Base-by-base conservation (phyloP, 805 yeast genomes). In the Candida wancherniae region DNA sequence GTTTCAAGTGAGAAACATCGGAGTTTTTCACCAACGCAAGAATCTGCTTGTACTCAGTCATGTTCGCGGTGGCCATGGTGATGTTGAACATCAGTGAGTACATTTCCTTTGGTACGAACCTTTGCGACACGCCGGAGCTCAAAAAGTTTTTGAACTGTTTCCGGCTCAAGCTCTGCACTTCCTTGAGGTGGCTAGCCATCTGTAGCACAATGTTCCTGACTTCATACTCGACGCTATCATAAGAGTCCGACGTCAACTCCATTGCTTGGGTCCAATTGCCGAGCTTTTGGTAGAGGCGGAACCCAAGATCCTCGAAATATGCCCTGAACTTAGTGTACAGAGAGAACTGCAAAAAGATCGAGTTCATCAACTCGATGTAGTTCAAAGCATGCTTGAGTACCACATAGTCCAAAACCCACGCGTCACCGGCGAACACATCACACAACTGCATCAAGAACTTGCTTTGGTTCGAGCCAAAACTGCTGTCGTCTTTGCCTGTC, bases 11-110 rank as follows among this genome's bases (percentile, higher is more conserved):
- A 4, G 75, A 67, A 3, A 64, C 63, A 25, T 67, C 61, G 5
- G 78, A 63, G 34, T 67, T 66, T 39, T 75, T 75, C 9, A 69
- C 71, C 12, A 79, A 50, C 19, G 73, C 74, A 19, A 70, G 54
- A 5, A 78, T 55, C 42, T 72, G 77, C 51, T 80, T 80, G 67
- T 78, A 80, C 21, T 75, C 77, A 41, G 73, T 71, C 29, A 56
- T 53, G 21, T 58, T 57, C 24, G 60, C 55, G 5, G 55, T 53
- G 17, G 55, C 50, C 19, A 75, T 57, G 3, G 64, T 53, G 8
- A 69, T 53, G 9, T 66, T 58, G 29, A 79, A 55, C 5, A 67
- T 56, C 16, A 73, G 58, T 6, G 64, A 55, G 11, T 75, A 47
- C 12, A 80, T 40, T 39, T 70, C 75, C 29, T 58, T 59, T 3